Base-by-base conservation (phyloP, 495 filamentous ascomycete genomes). In the Hypoxylon trugodes region DNA sequence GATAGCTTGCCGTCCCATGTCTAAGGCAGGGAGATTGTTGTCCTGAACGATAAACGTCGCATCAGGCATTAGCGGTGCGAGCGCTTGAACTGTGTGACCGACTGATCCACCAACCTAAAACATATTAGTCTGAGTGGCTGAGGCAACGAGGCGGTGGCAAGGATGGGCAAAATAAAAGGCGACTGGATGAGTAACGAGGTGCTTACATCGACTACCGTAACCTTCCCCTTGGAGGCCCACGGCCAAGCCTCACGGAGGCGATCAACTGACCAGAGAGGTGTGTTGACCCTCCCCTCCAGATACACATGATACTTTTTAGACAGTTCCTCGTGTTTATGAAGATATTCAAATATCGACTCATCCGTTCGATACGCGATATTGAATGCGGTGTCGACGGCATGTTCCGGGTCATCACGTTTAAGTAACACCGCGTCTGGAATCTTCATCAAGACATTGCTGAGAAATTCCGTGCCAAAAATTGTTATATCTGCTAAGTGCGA, bases 401-500 rank as follows among this genome's bases (percentile, higher is more conserved):
- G 49, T 13, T 43, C 30, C 8, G 64, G 65, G n/a, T 69, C 37
- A 33, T 65, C 53, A 19, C 63, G 61, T 41, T 69, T 60, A 6
- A 53, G 55, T 42, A 66, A n/a, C 42, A 71, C 55, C 0, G 58
- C 58, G 15, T 71, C 69, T 15, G 69, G 61, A 16, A 71, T 41
- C 26, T 66, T 65, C 18, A 42, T 37, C 9, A 65, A 7, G 40
- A 54, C 26, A 9, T 46, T 60, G 3, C 61, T 47, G 32, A 66
- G 56, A 26, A 53, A 69, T 52, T 41, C 40, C 18, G 69, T 56
- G 84, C 90, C 40, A 88, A 93, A 75, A 86, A 91, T 57, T 85
- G 92, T 68, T 85, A 93, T 76, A 85, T 96, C 45, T 74, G 90
- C 61, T 87, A 96, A 74, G 87, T 94, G 13, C 90, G 89, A 89